Evolutionary conservation across 2,329 filamentous ascomycete species (phyloP).

Genomic region (Pseudonectria buxi): DNA sequence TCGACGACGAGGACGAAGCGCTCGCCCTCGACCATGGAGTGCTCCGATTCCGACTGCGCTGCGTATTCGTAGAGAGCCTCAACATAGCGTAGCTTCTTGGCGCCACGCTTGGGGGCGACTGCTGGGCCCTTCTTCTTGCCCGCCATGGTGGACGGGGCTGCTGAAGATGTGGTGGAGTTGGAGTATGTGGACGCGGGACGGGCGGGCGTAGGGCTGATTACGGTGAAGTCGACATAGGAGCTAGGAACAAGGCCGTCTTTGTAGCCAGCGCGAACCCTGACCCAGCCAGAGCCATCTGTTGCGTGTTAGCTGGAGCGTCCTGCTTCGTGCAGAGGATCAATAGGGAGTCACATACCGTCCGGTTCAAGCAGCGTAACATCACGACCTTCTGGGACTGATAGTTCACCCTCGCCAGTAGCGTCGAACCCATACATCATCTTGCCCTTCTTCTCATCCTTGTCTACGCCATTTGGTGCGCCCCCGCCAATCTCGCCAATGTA

Average conservation of each 20-base stretch:
- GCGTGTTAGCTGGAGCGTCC: slow-evolving; percentile 1
- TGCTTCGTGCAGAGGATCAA: background rate
- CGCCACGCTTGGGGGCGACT: slow-evolving; percentile 82
- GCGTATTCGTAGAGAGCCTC: slow-evolving; percentile 90
- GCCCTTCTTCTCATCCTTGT: slow-evolving; percentile 51
- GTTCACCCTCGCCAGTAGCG: slow-evolving; percentile 70
- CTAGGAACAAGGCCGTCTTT: slow-evolving; percentile 83
- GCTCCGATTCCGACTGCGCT: slow-evolving; percentile 78
- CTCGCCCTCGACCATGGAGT: slow-evolving; percentile 86
- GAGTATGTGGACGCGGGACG: slow-evolving; percentile 73
- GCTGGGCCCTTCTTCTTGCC: slow-evolving; percentile 83
- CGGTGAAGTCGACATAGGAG: slow-evolving; percentile 68
- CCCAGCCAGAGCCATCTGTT: slow-evolving; percentile 88
- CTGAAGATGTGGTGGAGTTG: slow-evolving; percentile 48
- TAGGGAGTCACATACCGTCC: slow-evolving; percentile 60
- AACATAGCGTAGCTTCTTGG: slow-evolving; percentile 90
- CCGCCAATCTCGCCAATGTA: slow-evolving; percentile 65
- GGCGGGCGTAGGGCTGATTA: slow-evolving; percentile 35
- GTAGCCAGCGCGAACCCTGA: slow-evolving; percentile 68
- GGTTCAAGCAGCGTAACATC: slow-evolving; percentile 74
- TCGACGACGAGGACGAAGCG: slow-evolving; percentile 82
- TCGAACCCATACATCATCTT: slow-evolving; percentile 90
- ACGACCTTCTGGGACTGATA: slow-evolving; percentile 71
- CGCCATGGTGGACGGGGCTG: slow-evolving; percentile 25
- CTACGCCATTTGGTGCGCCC: slow-evolving; percentile 37